Evolutionary conservation across 768 basidiomycete genomes (phyloP).

Genomic region (Goffeauzyma gilvescens): DNA sequence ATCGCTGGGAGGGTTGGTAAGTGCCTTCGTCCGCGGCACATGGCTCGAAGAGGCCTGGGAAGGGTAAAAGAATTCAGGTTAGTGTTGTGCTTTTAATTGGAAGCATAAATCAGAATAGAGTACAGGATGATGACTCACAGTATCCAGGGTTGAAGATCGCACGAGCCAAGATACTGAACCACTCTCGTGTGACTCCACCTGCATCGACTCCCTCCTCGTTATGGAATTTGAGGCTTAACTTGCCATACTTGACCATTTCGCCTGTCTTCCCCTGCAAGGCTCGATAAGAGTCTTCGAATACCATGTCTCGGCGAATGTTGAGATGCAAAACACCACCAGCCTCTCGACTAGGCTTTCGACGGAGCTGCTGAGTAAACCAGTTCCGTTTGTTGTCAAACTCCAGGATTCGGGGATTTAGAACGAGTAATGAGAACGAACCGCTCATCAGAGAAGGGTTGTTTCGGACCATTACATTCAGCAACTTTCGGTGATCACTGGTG

Average conservation of each 20-base stretch:
- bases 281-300: conserved; percentile 96
- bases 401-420: conserved; percentile 85
- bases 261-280: conserved; percentile 72
- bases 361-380: conserved; percentile 32
- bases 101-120: neutral
- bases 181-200: conserved; percentile 91
- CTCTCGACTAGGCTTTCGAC: conserved; percentile 18
- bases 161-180: conserved; percentile 93
- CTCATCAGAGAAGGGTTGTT: conserved; percentile 96
- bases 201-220: conserved; percentile 97
- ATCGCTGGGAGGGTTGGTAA: conserved; percentile 55
- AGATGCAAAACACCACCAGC: conserved; percentile 15
- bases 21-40: conserved; percentile 86
- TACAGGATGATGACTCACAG: conserved; percentile 13
- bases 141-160: conserved; percentile 99
- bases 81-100: neutral
- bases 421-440: conserved; percentile 87
- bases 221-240: conserved; percentile 85
- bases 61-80: too few relatives aligned
- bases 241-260: conserved; percentile 94
- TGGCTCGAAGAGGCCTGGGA: conserved; percentile 78
- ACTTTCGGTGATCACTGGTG: conserved; percentile 79
- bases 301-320: conserved; percentile 39
- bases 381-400: conserved; percentile 99
- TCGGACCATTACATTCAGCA: conserved; percentile 91